Evolutionary conservation across 768 basidiomycete genomes (phyloP).

Genomic region (Pulveroboletus ravenelii): DNA sequence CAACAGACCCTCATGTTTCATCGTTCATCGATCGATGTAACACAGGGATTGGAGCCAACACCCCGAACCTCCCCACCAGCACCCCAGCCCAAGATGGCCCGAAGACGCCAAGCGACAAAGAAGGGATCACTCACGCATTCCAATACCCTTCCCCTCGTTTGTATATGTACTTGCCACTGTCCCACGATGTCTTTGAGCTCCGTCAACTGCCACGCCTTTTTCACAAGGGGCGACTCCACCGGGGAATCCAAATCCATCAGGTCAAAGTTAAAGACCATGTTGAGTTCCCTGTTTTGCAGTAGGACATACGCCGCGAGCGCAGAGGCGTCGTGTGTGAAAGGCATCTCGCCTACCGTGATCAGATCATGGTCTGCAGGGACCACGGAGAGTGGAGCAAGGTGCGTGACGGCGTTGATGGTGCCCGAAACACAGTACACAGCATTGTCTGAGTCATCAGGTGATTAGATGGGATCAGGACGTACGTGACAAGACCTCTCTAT

Average conservation of each 20-base stretch:
- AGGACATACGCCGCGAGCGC: slow-evolving; percentile 53
- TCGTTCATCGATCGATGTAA: slow-evolving; percentile 12
- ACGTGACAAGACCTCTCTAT: slow-evolving; percentile 56
- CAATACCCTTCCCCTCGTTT: slow-evolving; percentile 59
- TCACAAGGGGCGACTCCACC: slow-evolving; percentile 38
- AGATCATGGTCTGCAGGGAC: slow-evolving; percentile 42
- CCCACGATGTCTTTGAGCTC: slow-evolving; percentile 46
- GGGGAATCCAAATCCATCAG: slow-evolving; percentile 54
- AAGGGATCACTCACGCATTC: slow-evolving; percentile 47
- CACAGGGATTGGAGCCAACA: background rate
- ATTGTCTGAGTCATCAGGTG: slow-evolving; percentile 7
- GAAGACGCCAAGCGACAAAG: background rate
- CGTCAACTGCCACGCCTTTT: slow-evolving; percentile 46
- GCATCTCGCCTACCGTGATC: slow-evolving; percentile 66
- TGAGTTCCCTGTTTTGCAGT: slow-evolving; percentile 53
- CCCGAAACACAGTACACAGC: background rate
- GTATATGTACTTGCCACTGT: slow-evolving; percentile 55
- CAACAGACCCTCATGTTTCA: slow-evolving; percentile 13
- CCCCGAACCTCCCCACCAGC: background rate
- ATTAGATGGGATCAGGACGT: slow-evolving; percentile 25
- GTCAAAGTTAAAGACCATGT: slow-evolving; percentile 67
- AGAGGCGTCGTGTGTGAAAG: slow-evolving; percentile 50
- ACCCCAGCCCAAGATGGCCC: background rate
- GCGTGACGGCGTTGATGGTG: background rate
- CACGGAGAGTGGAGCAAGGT: slow-evolving; percentile 7